Evolutionary conservation across 2,329 filamentous ascomycete genomes (phyloP).

Genomic region (Pezicula radicicola): DNA sequence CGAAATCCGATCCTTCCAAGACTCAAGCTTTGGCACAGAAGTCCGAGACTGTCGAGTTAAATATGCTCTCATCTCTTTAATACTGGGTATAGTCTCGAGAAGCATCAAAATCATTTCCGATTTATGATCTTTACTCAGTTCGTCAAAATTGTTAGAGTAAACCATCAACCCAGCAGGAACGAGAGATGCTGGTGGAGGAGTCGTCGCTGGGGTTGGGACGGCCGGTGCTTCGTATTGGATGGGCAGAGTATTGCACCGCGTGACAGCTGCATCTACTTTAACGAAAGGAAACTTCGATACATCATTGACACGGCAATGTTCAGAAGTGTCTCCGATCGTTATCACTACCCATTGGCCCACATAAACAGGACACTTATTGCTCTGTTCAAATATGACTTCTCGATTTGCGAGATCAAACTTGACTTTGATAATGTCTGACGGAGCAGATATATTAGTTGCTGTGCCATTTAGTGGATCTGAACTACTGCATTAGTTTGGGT

Average conservation of each 20-base stretch:
- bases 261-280: constrained; percentile 14
- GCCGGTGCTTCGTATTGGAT: neutral
- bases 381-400: constrained; percentile 19
- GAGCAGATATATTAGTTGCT: neutral
- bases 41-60: constrained; percentile 31
- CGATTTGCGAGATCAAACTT: constrained; percentile 15
- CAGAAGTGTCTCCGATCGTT: neutral
- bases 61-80: constrained; percentile 53
- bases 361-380: constrained; percentile 13
- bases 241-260: neutral
- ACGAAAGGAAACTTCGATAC: constrained; percentile 20
- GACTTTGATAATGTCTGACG: constrained; percentile 6
- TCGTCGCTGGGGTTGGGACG: constrained; percentile 20
- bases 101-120: constrained; percentile 45
- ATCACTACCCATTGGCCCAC: constrained; percentile 24
- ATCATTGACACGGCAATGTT: constrained; percentile 24
- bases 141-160: constrained; percentile 58
- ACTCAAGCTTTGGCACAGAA: constrained; percentile 31
- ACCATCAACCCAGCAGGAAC: constrained; percentile 21
- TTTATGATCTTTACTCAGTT: constrained; percentile 43
- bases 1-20: constrained; percentile 59
- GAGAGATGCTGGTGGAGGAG: constrained; percentile 21
- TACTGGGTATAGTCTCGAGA: constrained; percentile 57
- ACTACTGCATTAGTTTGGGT: no score
- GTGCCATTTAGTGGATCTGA: neutral